Evolutionary conservation across 2,329 filamentous ascomycete species (phyloP), one percentile per base, ranked within the genome.

Genomic region (Scedosporium aurantiacum): DNA sequence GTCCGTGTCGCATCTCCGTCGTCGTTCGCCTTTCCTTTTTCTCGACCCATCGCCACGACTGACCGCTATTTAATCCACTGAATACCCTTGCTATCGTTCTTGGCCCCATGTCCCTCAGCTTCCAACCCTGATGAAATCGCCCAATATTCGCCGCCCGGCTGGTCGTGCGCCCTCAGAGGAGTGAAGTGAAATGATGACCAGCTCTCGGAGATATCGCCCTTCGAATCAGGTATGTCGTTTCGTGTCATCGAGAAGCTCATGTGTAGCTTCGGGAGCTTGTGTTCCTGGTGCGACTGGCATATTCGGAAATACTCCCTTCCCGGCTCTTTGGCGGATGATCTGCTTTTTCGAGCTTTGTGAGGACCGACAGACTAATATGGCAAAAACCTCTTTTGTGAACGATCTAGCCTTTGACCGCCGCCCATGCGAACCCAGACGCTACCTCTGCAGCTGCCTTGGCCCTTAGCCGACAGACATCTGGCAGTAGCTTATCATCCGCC

Each of bases 361-460:
- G 43, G 43, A 16, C 43, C 43, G 43, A 45, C 43, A 2, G 50
- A 54, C 50, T 54, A 54, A 54, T 37, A 28, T 40, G 43, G 23
- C 10, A 18, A n/a, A 10, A 16, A n/a, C n/a, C 21, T 62, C 69
- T 63, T 21, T 27, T 52, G 32, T 37, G 32, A 37, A 37, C 14
- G 50, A 65, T 27, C 18, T 74, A 90, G 85, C 83, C 85, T 66
- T 76, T 86, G 63, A 87, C 82, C 63, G 78, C 80, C 64, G 78
- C 82, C 62, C 86, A 86, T 62, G 84, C 85, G 58, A 86, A 85
- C 69, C 80, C 89, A 61, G 87, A 86, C 69, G 91, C 90, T 62
- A 84, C 91, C 61, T 86, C 88, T 56, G 91, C 91, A 62, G 91
- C 92, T 63, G 85, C 85, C 63, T 88, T 89, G 72, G 92, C 91